Evolutionary conservation across 1,139 yeast species (phyloP).

Genomic region (Nakaseomyces uthaithaninus): DNA sequence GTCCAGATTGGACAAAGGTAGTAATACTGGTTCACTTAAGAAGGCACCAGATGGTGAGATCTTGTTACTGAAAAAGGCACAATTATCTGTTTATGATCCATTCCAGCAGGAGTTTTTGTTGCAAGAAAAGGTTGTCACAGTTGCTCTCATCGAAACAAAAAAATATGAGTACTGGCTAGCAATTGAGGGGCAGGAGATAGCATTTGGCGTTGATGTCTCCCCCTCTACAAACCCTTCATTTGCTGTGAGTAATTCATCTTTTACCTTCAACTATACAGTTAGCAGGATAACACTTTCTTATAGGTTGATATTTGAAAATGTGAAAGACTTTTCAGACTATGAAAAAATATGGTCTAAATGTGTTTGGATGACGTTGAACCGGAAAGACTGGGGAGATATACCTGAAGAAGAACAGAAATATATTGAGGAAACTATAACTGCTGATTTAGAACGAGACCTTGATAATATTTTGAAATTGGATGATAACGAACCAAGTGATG

Average conservation of each 20-base stretch:
- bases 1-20: no score
- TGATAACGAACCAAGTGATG: conserved; percentile 23
- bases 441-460: conserved; percentile 32
- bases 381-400: conserved; percentile 41
- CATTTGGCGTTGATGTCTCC: conserved; percentile 40
- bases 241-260: conserved; percentile 48
- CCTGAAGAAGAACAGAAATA: conserved; percentile 42
- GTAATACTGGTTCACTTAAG: conserved; percentile 7
- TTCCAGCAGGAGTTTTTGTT: conserved; percentile 42
- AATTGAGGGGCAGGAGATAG: conserved; percentile 31
- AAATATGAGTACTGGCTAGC: conserved; percentile 49
- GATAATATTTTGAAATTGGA: conserved; percentile 31
- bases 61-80: conserved; percentile 28
- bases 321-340: conserved; percentile 40
- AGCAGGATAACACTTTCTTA: conserved; percentile 46
- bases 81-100: conserved; percentile 52
- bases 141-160: conserved; percentile 41
- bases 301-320: conserved; percentile 46
- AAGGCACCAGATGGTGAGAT: conserved; percentile 21
- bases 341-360: conserved; percentile 46
- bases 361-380: conserved; percentile 56
- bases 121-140: conserved; percentile 34
- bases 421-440: conserved; percentile 40
- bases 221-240: conserved; percentile 58
- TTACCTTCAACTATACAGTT: conserved; percentile 54